phyloP scores from a whole-genome alignment of 2,329 filamentous ascomycete genomes.

The Colletotrichum gloeosporioides region DNA sequence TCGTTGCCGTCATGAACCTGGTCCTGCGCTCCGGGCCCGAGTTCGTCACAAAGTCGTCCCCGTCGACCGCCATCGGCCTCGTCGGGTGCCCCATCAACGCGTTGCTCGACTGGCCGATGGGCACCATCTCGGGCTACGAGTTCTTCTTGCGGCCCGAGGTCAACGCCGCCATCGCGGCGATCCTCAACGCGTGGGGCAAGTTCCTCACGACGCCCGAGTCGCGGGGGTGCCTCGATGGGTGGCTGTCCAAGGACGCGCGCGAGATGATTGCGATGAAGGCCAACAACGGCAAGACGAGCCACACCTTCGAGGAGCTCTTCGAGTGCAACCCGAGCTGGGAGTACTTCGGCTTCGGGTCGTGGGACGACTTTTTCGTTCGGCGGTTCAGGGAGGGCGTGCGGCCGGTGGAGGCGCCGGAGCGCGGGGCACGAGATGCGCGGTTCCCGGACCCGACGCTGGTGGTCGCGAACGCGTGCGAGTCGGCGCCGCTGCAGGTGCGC shows the following conservation, averaged over 20 bases:
- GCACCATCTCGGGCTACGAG: slow-evolving; percentile 55
- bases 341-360: slow-evolving; percentile 67
- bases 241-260: slow-evolving; percentile 24
- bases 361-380: slow-evolving; percentile 75
- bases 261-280: slow-evolving; percentile 32
- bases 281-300: slow-evolving; percentile 44
- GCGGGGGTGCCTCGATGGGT: slow-evolving; percentile 24
- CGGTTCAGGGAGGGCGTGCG: slow-evolving; percentile 57
- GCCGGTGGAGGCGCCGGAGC: slow-evolving; percentile 61
- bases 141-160: slow-evolving; percentile 59
- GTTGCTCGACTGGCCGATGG: slow-evolving; percentile 65
- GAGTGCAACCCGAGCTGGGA: slow-evolving; percentile 60
- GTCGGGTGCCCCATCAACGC: slow-evolving; percentile 63
- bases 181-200: slow-evolving; percentile 51
- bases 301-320: slow-evolving; percentile 65
- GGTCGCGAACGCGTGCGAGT: slow-evolving; percentile 71
- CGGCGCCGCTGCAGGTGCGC: slow-evolving; percentile 59
- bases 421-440: slow-evolving; percentile 36
- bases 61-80: slow-evolving; percentile 36
- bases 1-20: background rate
- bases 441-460: slow-evolving; percentile 26
- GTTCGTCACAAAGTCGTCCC: background rate
- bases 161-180: slow-evolving; percentile 55
- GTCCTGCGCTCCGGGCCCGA: background rate
- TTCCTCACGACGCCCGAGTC: slow-evolving; percentile 26